Percentiles rank a stretch among this genome's conserved stretches.
Evolutionary conservation across 225 moss, liverwort and hornwort species (phyloP).

Genomic region (Takakia lepidozioides): DNA sequence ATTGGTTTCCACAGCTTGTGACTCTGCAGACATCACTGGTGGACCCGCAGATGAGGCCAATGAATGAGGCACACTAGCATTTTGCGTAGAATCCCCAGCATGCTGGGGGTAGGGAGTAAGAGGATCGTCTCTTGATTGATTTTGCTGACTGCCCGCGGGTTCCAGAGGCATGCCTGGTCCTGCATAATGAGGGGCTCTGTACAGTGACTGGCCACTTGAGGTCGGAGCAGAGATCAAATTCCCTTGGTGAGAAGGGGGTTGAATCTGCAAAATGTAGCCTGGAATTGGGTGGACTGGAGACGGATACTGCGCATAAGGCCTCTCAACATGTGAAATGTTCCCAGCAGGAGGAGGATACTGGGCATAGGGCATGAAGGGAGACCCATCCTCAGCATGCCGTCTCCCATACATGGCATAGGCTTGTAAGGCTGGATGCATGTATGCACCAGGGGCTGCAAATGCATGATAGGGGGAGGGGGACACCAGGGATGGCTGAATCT

Average conservation of each 20-base stretch:
- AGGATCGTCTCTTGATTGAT: conserved; percentile 20
- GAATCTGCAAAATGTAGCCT: conserved; percentile 89
- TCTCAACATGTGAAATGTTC: conserved; percentile 74
- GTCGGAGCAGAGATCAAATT: conserved; percentile 34
- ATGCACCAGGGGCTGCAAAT: conserved; percentile 60
- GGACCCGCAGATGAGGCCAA: conserved; percentile 5
- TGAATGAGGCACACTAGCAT: conserved; percentile 21
- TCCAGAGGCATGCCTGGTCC: conserved; percentile 45
- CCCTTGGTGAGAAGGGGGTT: conserved; percentile 57
- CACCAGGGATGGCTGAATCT: conserved; percentile 25
- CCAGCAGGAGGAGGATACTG: conserved; percentile 55
- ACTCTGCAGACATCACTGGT: conserved; percentile 32
- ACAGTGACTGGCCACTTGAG: conserved; percentile 32
- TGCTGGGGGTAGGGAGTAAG: conserved; percentile 9
- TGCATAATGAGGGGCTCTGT: conserved; percentile 43
- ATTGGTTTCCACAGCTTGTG: conserved; percentile 50
- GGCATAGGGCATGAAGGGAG: conserved; percentile 70
- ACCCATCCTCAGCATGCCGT: conserved; percentile 55
- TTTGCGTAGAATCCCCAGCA: background rate
- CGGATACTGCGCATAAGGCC: conserved; percentile 92
- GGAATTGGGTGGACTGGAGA: conserved; percentile 60
- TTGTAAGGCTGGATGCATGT: conserved; percentile 59
- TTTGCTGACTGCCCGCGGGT: too few relatives aligned
- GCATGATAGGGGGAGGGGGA: conserved; percentile 57
- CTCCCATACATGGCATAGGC: conserved; percentile 71